A percentile compares a stretch with the other conserved stretches of the same genome.
phyloP scores from a whole-genome alignment of 2,329 filamentous ascomycete genomes.

The Gaeumannomyces tritici region DNA sequence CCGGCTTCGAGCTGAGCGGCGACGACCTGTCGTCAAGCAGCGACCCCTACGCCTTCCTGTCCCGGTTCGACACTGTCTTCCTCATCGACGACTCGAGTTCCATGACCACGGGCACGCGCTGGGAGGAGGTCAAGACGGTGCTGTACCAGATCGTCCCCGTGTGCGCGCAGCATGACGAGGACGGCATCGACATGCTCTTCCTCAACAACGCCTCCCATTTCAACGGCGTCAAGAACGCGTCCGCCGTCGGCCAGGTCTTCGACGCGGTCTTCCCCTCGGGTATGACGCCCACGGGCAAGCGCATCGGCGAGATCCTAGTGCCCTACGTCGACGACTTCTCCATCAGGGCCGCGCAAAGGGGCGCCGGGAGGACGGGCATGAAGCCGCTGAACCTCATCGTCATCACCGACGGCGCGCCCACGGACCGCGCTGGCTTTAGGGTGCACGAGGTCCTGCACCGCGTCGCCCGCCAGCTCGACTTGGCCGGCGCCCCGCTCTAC shows the following conservation, averaged over 20 bases:
- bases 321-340: slow-evolving; percentile 56
- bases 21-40: slow-evolving; percentile 35
- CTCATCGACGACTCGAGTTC: slow-evolving; percentile 87
- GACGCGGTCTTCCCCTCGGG: slow-evolving; percentile 51
- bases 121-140: slow-evolving; percentile 64
- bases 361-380: slow-evolving; percentile 27
- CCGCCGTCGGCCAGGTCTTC: slow-evolving; percentile 61
- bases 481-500: no score
- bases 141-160: slow-evolving; percentile 70
- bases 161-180: slow-evolving; percentile 67
- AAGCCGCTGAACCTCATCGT: slow-evolving; percentile 88
- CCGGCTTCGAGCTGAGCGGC: slow-evolving; percentile 5
- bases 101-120: slow-evolving; percentile 63
- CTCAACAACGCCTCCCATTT: slow-evolving; percentile 65
- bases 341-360: slow-evolving; percentile 21
- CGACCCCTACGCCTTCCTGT: slow-evolving; percentile 67
- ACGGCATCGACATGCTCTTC: slow-evolving; percentile 89
- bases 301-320: slow-evolving; percentile 61
- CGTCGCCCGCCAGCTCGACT: no score
- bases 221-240: slow-evolving; percentile 49
- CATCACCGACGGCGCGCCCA: slow-evolving; percentile 79
- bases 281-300: slow-evolving; percentile 64
- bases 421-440: no score
- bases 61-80: slow-evolving; percentile 77
- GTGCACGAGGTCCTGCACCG: no score